A percentile compares a stretch with the other conserved stretches of the same genome.
Conservation (phyloP, 768 basidiomycete genomes). For the Leccinum pellstonianum region DNA sequence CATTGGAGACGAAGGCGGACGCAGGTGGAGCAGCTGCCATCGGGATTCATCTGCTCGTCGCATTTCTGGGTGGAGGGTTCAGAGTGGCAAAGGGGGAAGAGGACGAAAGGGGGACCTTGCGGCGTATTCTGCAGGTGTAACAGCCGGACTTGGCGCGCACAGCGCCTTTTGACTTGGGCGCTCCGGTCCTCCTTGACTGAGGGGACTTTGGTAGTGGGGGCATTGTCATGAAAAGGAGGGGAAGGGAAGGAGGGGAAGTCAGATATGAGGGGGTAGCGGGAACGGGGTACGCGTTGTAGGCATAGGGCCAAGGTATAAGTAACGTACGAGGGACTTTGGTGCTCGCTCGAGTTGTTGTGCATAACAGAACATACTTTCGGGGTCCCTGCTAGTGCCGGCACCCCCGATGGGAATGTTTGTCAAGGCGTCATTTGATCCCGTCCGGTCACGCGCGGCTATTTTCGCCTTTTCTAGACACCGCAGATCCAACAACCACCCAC, state of each 20-base stretch:
- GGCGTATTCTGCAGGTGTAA: constrained; percentile 83
- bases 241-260: neutral
- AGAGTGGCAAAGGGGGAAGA: constrained; percentile 5
- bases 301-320: constrained; percentile 33
- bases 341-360: constrained; percentile 1
- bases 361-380: constrained; percentile 12
- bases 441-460: constrained; percentile 18
- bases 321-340: constrained; percentile 23
- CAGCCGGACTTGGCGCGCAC: constrained; percentile 86
- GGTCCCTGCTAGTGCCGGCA: constrained; percentile 21
- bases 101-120: constrained; percentile 56
- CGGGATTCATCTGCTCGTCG: constrained; percentile 65
- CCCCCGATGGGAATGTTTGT: constrained; percentile 24
- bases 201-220: constrained; percentile 42
- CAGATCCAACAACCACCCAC: constrained; percentile 20
- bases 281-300: constrained; percentile 19
- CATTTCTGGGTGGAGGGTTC: constrained; percentile 60
- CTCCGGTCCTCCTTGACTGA: constrained; percentile 43
- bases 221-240: constrained; percentile 17
- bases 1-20: constrained; percentile 79
- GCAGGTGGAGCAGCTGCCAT: constrained; percentile 73
- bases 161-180: constrained; percentile 76
- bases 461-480: constrained; percentile 16
- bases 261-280: constrained; percentile 8
- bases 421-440: constrained; percentile 28